Evolutionary conservation across 768 basidiomycete species (phyloP), one percentile per base, ranked within the genome.

Genomic region (Xerocomellus chrysenteron): DNA sequence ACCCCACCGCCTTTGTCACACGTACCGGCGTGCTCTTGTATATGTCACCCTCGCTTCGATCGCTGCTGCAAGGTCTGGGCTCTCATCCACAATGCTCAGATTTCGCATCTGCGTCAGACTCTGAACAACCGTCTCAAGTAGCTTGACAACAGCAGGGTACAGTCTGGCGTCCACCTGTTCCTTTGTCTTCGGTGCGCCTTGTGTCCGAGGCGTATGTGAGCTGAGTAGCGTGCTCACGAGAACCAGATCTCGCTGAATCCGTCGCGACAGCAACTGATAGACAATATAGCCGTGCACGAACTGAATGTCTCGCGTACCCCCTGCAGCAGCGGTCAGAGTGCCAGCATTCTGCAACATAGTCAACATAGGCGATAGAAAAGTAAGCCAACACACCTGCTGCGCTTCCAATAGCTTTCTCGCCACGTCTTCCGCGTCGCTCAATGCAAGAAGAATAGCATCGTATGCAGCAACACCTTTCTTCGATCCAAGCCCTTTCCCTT

Each of bases 391-490:
- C 54, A 90, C 92, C 80, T 94, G 86, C 55, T 95, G 90, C n/a
- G 85, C 83, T 66, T 95, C 94, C 28, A 83, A 76, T 26, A 96
- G 76, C 67, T 88, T 89, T 53, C 87, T 79, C 3, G 92, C 85
- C 1, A 94, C 85, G 5, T 86, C 87, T 68, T 96, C 94, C 2
- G 93, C 94, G 53, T 98, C 95, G 54, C 92, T 92, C 57, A 97
- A 70, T 1, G 92, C 87, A 24, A 84, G 80, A 28, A 98, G 79
- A 55, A 94, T 84, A 19, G 84, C 84, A 74, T 97, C 94, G 64
- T 92, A 98, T 0, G 90, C 88, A 17, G 89, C 90, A 56, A 97
- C 89, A 39, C 86, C 82, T 55, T 82, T 84, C 70, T 90, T 90
- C 5, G 87, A 85, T 53, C 75, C 72, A 24, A 71, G 63, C 17